phyloP scores from a whole-genome alignment of 2,329 filamentous ascomycete species.

The Dendrostoma leiphaemia region DNA sequence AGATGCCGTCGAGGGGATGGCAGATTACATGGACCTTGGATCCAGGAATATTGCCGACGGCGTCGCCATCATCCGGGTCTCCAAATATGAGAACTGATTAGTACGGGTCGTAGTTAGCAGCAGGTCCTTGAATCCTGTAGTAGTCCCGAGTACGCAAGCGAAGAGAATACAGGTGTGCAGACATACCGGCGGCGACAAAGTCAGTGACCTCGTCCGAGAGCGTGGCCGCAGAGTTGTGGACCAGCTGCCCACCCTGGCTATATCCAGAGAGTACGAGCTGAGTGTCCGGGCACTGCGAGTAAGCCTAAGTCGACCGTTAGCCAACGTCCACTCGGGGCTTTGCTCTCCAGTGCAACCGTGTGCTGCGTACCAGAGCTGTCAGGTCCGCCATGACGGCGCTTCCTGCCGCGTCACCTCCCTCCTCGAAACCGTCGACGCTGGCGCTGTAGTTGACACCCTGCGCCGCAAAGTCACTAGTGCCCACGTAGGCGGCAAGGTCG shows the following conservation, averaged over 20 bases:
- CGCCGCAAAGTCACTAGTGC: slow-evolving; percentile 20
- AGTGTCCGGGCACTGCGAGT: slow-evolving; percentile 34
- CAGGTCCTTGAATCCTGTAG: no score
- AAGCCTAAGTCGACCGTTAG: slow-evolving; percentile 2
- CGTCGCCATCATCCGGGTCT: slow-evolving; percentile 21
- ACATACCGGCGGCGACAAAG: slow-evolving; percentile 19
- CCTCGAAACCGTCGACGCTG: slow-evolving; percentile 22
- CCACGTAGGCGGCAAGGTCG: slow-evolving; percentile 21
- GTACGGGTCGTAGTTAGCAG: neutral
- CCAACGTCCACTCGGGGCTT: neutral
- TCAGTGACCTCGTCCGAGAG: slow-evolving; percentile 20
- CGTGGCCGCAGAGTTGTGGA: slow-evolving; percentile 26
- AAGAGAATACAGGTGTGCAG: no score
- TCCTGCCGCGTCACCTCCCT: slow-evolving; percentile 24
- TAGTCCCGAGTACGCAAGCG: no score
- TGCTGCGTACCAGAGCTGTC: slow-evolving; percentile 4
- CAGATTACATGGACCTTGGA: slow-evolving; percentile 20
- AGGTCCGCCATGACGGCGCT: slow-evolving; percentile 15
- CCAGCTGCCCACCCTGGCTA: slow-evolving; percentile 29
- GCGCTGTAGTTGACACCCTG: slow-evolving; percentile 29
- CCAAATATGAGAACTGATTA: slow-evolving; percentile 27
- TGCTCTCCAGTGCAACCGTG: neutral
- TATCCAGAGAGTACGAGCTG: slow-evolving; percentile 41
- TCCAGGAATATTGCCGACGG: slow-evolving; percentile 10
- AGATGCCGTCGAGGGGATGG: slow-evolving; percentile 20